Base-by-base conservation (phyloP, 164 flowering plant genomes). In the Amborella trichopoda region DNA sequence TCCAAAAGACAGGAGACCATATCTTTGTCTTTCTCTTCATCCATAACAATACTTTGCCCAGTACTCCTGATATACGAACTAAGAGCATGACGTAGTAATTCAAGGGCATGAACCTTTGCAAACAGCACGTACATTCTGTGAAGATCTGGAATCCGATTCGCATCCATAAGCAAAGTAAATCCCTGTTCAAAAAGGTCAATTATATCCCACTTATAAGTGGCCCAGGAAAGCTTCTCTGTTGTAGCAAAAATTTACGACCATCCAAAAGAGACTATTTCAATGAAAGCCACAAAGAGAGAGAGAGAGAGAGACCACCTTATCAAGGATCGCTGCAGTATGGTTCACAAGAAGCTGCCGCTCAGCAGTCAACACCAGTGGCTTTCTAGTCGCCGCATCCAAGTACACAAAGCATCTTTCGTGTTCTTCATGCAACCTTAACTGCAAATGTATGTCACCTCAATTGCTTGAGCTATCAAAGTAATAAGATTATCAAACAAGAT, bases 21-120 rank as follows among this genome's bases (percentile, higher is more conserved):
- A 60, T 93, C 99, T 64, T 70, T 93, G 56, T 93, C 99, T 64
- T 93, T 93, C 62, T 93, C 99, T 50, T 88, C 99, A 72, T 88
- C 97, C 85, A 83, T 79, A 50, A 85, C 73, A 51, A 85, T 68
- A 50, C 75, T 66, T 55, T 88, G 87, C 40, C 99, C 99, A 64
- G 89, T 75, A 62, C 66, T 69, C 44, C 94, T 63, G 32, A 93
- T 85, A 57, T 93, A 89, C 9, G 68, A 72, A 44, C 80, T 76
- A 46, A 93, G 74, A 28, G 90, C 89, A 44, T 73, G 94, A 52
- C 88, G 70, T 32, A 93, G 48, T 25, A 83, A 73, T 67, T 88
- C 99, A 62, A 83, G 84, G 42, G 93, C 83, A 63, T 80, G 67
- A 8, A 93, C 89, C 73, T 94, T 79, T 33, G 75, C 64, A 55